A percentile compares a stretch with the other conserved stretches of the same genome.
These are phyloP conservation scores for Septoria linicola DNA, from an alignment of 2,329 filamentous ascomycete genomes.

Conservation along the genomic window DNA sequence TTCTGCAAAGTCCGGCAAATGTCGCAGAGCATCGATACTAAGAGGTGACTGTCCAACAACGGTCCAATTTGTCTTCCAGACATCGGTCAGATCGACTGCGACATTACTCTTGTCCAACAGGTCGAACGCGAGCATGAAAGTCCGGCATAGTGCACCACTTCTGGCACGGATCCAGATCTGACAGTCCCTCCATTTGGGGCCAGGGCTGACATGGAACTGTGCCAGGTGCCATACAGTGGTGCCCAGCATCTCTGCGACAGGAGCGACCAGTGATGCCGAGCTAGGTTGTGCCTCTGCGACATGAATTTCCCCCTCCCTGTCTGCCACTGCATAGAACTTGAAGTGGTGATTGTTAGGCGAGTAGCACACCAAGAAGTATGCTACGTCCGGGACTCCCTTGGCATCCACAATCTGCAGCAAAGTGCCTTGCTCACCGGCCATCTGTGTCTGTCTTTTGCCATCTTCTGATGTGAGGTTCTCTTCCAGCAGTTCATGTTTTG, in stretches of 20 bases:
- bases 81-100: slow-evolving; percentile 58
- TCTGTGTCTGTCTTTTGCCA: slow-evolving; percentile 53
- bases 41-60: slow-evolving; percentile 45
- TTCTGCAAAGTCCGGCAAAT: slow-evolving; percentile 39
- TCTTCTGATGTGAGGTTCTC: slow-evolving; percentile 48
- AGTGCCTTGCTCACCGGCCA: slow-evolving; percentile 76
- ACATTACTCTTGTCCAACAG: slow-evolving; percentile 57
- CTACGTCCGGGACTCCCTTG: slow-evolving; percentile 18
- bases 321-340: slow-evolving; percentile 81
- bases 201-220: slow-evolving; percentile 46
- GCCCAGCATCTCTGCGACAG: slow-evolving; percentile 52
- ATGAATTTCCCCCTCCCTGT: slow-evolving; percentile 14
- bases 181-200: slow-evolving; percentile 41
- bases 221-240: slow-evolving; percentile 54
- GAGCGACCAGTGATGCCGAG: slow-evolving; percentile 60
- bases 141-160: slow-evolving; percentile 59
- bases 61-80: slow-evolving; percentile 62
- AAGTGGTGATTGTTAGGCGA: slow-evolving; percentile 89
- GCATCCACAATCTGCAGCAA: slow-evolving; percentile 66
- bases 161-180: slow-evolving; percentile 52
- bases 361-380: slow-evolving; percentile 73
- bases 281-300: slow-evolving; percentile 55
- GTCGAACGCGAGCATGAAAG: slow-evolving; percentile 72
- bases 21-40: slow-evolving; percentile 43
- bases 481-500: slow-evolving; percentile 74